Evolutionary conservation across 805 yeast genomes (phyloP), one percentile per base, ranked within the genome.

Genomic region (Kazachstania bromeliacearum): DNA sequence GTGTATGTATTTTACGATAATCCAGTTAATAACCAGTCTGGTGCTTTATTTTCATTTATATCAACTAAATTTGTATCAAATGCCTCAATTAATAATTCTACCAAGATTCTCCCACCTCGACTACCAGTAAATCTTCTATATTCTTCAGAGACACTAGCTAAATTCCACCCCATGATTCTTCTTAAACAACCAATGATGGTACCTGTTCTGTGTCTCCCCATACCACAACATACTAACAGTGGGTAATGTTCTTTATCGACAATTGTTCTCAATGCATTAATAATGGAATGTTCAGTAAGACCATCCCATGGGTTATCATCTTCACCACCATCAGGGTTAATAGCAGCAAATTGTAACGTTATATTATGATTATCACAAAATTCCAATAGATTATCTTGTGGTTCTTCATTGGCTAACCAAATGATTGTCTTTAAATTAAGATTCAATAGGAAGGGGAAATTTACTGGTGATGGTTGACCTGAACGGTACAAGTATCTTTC

Each of bases 171-270:
- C 67, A 92, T 96, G 14, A 92, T 64, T 41, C 95, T 70, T 44
- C 98, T 66, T 32, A 89, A 63, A 58, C 98, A 89, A 1, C 98
- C 98, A 41, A 92, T 76, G 3, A 92, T 95, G 0, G 97, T 88
- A 1, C 98, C 98, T 0, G 97, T 88, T 45, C 98, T 69, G 59
- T 89, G 98, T 47, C 98, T 68, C 0, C 98, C 98, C 98, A 92
- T 92, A 10, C 96, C 96, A 51, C 97, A 92, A 58, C 97, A 92
- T 4, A 88, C 88, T 34, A 92, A 63, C 42, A 92, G 50, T 0
- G 98, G 97, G 51, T 85, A 84, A 55, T 77, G 75, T n/a, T 73
- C 69, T 43, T 70, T 71, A 48, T 84, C 73, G 30, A 79, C 73
- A 14, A 89, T 81, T 23, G 85, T 68, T 42, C 79, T 81, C 42